phyloP scores from a whole-genome alignment of 257 asterid genomes.

The Paulownia fortunei region DNA sequence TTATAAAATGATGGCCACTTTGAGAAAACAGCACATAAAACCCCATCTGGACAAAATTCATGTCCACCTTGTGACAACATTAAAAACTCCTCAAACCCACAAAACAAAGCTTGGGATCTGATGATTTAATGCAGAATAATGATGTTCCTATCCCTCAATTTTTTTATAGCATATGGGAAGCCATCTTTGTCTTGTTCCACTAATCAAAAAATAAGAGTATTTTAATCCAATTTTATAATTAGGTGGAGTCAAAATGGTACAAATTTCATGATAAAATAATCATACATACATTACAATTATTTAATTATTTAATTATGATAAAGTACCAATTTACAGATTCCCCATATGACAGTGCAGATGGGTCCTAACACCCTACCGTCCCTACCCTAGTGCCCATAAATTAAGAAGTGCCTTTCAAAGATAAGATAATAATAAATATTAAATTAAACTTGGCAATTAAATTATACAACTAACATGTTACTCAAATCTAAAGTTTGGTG shows the following conservation, averaged over 20 bases:
- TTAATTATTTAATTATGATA: neutral
- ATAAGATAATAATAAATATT: neutral
- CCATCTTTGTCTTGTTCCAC: slow-evolving; percentile 1
- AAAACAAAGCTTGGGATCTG: neutral
- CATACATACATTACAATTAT: neutral
- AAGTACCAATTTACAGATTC: neutral
- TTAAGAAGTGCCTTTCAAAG: neutral
- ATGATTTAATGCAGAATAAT: neutral
- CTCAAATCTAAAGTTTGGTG: neutral
- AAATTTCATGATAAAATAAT: neutral
- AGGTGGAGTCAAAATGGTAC: neutral
- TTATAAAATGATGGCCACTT: too few species aligned
- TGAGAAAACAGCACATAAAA: too few species aligned
- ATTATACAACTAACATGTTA: neutral
- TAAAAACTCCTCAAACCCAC: neutral
- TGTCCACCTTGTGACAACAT: neutral
- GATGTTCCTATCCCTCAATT: neutral
- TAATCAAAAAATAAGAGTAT: neutral
- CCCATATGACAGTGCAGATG: neutral
- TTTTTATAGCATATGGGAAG: neutral
- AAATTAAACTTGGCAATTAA: neutral
- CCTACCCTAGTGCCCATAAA: neutral
- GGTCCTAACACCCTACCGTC: neutral
- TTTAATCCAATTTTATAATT: neutral
- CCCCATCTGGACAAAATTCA: too few species aligned